Base-by-base conservation (phyloP, 2,329 filamentous ascomycete genomes). In the Colletotrichum gigasporum region DNA sequence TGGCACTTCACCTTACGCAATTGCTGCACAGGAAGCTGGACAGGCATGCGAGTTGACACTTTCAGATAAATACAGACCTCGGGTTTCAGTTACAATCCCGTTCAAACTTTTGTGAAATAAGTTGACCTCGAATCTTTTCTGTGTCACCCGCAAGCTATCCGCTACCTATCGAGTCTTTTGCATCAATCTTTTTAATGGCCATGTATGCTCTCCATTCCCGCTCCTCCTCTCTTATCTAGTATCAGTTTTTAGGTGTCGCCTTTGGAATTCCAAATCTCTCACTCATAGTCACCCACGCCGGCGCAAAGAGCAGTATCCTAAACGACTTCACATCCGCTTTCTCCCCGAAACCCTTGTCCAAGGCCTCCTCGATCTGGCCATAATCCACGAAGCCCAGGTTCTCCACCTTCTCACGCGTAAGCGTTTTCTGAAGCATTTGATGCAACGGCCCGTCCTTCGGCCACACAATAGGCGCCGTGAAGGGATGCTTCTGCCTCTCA, bases 401-500 rank as follows among this genome's bases (percentile, higher is more conserved):
- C 18, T 76, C 73, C 4, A 83, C 71, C 41, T 74, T 75, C 3
- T 77, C 73, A 18, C 70, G 51, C 0, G 79, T 79, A 9, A 79
- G 67, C 1, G 79, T 66, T 5, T 63, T 34, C 22, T 64, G 37
- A 22, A 78, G 66, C 66, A 73, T 71, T 10, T 9, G 65, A 51
- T 84, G 76, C 34, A 87, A 55, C 1, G 81, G 79, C 0, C 84
- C 83, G 16, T 75, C 73, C 0, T 70, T 68, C 0, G 74, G 73
- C 67, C 77, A 86, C 10, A 66, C 71, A 0, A 73, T 73, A 0
- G 83, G 84, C 1, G 81, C 83, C 8, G 77, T 70, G 64, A 82
- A 86, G 0, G 81, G 76, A n/a, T 82, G 77, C 68, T 86, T 86
- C 63, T 73, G 80, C 10, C 81, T 73, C 30, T 76, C 71, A 69